These are phyloP conservation scores for Fusarium sterilihyphosum DNA, from an alignment of 2,329 filamentous ascomycete species.

Conservation along the genomic window DNA sequence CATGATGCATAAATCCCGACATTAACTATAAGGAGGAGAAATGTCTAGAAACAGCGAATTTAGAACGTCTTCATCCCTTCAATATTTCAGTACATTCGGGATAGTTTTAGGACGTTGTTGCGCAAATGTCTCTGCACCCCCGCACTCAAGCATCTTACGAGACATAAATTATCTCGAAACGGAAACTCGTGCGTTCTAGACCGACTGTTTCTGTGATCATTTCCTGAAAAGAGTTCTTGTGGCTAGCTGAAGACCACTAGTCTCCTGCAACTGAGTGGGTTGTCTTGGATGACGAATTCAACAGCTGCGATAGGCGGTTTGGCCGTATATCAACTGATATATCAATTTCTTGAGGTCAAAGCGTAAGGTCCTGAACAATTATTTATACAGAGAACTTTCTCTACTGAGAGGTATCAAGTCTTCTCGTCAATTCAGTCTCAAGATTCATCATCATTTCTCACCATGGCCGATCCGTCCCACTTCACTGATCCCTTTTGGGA, in stretches of 20 bases:
- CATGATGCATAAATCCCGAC: rapidly evolving
- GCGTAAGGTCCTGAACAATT: not conserved
- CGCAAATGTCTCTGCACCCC: not conserved
- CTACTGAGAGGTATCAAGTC: rapidly evolving
- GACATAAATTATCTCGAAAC: not conserved
- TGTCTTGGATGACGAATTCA: not conserved
- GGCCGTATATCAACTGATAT: not conserved
- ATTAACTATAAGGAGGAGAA: rapidly evolving
- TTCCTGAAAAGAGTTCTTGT: not conserved
- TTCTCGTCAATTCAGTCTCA: rapidly evolving
- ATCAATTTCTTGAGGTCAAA: not conserved
- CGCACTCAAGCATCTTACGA: not conserved
- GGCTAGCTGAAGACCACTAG: not conserved
- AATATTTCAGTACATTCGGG: not conserved
- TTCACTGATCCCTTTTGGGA: not conserved
- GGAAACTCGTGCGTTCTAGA: not conserved
- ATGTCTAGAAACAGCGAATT: not conserved
- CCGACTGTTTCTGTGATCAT: not conserved
- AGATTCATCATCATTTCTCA: not conserved
- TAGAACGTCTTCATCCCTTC: rapidly evolving
- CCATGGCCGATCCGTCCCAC: not conserved
- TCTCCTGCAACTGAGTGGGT: not conserved
- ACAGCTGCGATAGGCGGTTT: not conserved
- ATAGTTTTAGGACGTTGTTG: not conserved
- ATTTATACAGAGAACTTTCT: not conserved